A percentile compares a stretch with the other conserved stretches of the same genome.
Evolutionary conservation across 2,329 filamentous ascomycete species (phyloP).

Genomic region (Colletotrichum horii): DNA sequence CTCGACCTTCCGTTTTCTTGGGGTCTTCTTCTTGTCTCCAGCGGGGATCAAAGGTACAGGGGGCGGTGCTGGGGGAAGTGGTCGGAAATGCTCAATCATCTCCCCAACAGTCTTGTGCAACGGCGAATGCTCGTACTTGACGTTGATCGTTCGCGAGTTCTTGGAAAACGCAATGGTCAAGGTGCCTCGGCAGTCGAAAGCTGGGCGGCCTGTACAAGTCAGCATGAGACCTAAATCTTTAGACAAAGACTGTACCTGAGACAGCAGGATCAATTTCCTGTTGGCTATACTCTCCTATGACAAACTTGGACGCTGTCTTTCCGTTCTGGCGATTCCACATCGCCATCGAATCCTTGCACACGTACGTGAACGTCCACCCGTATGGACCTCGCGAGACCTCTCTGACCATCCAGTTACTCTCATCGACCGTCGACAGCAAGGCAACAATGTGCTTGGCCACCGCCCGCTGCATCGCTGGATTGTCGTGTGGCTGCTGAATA

Average conservation of each 20-base stretch:
- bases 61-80: slow-evolving; percentile 39
- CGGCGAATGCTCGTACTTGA: slow-evolving; percentile 62
- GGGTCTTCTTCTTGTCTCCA: slow-evolving; percentile 30
- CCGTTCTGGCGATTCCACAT: slow-evolving; percentile 54
- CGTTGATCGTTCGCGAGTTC: slow-evolving; percentile 49
- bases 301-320: slow-evolving; percentile 42
- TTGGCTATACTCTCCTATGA: slow-evolving; percentile 55
- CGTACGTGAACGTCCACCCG: slow-evolving; percentile 60
- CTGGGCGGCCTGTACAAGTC: slow-evolving; percentile 52
- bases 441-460: slow-evolving; percentile 55
- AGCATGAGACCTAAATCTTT: neutral
- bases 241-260: slow-evolving; percentile 39
- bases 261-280: slow-evolving; percentile 51
- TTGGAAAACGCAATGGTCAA: slow-evolving; percentile 56
- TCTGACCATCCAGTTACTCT: slow-evolving; percentile 53
- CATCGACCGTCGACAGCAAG: slow-evolving; percentile 49
- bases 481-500: slow-evolving; percentile 52
- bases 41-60: slow-evolving; percentile 26
- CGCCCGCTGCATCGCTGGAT: slow-evolving; percentile 52
- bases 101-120: slow-evolving; percentile 62
- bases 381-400: slow-evolving; percentile 48
- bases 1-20: slow-evolving; percentile 27
- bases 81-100: slow-evolving; percentile 51
- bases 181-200: slow-evolving; percentile 63
- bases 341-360: slow-evolving; percentile 57